Conservation (phyloP, 2,329 filamentous ascomycete genomes). For the Exophiala sp. region DNA sequence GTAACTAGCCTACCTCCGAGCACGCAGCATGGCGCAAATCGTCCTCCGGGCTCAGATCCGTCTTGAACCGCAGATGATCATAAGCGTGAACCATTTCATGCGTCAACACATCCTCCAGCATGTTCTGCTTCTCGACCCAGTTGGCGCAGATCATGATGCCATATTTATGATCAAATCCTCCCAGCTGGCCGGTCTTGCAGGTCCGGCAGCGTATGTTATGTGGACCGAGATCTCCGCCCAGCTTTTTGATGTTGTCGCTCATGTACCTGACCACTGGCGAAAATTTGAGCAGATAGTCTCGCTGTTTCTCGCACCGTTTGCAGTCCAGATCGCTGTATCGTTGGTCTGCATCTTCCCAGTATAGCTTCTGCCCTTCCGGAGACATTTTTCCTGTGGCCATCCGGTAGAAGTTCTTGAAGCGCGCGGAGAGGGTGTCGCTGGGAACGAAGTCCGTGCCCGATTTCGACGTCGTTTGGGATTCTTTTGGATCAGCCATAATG, state of each 20-base stretch:
- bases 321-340: slow-evolving; percentile 73
- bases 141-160: slow-evolving; percentile 93
- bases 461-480: not conserved
- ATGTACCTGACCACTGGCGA: slow-evolving; percentile 85
- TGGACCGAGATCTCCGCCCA: slow-evolving; percentile 68
- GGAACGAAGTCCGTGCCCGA: slow-evolving; percentile 22
- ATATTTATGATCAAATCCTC: slow-evolving; percentile 78
- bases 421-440: slow-evolving; percentile 40
- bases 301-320: slow-evolving; percentile 70
- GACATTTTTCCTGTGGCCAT: slow-evolving; percentile 70
- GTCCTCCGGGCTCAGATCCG: slow-evolving; percentile 64
- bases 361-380: slow-evolving; percentile 63
- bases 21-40: slow-evolving; percentile 80
- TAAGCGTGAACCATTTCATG: slow-evolving; percentile 99
- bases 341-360: slow-evolving; percentile 69
- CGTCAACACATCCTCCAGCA: slow-evolving; percentile 86
- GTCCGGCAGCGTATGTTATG: slow-evolving; percentile 75
- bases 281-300: slow-evolving; percentile 77
- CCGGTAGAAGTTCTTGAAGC: slow-evolving; percentile 81
- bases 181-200: slow-evolving; percentile 66
- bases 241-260: slow-evolving; percentile 68
- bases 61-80: slow-evolving; percentile 86
- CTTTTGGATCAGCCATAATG: slow-evolving; percentile 15
- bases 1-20: slow-evolving; percentile 61
- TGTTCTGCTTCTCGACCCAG: slow-evolving; percentile 69